A percentile compares a stretch with the other conserved stretches of the same genome.
Conservation (phyloP, 768 basidiomycete genomes). For the Lactifluus volemus region DNA sequence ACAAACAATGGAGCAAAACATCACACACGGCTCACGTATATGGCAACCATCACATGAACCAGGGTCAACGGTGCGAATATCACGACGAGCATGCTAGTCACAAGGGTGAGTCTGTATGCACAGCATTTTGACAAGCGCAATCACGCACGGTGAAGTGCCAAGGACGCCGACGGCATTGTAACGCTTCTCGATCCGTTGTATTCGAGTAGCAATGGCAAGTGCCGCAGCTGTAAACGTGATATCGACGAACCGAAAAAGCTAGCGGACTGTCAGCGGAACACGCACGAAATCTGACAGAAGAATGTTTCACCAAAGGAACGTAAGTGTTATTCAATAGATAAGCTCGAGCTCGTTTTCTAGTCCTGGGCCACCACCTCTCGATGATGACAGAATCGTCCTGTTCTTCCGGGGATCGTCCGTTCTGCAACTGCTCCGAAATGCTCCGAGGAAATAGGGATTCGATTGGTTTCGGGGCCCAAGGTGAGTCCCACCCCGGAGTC, state of each 20-base stretch:
- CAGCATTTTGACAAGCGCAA: constrained; percentile 26
- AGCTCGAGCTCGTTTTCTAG: constrained; percentile 43
- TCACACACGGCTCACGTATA: constrained; percentile 55
- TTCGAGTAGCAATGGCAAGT: constrained; percentile 69
- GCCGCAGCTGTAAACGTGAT: constrained; percentile 74
- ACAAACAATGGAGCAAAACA: constrained; percentile 14
- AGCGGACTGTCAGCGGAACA: constrained; percentile 1
- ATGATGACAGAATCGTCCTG: constrained; percentile 13
- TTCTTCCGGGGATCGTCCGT: neutral
- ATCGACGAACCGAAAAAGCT: constrained; percentile 83
- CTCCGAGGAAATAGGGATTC: neutral
- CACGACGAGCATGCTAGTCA: constrained; percentile 62
- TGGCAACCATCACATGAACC: constrained; percentile 74
- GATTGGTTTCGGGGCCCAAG: constrained; percentile 46
- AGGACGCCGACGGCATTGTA: constrained; percentile 55
- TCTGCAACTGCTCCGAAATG: constrained; percentile 13
- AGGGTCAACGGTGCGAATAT: constrained; percentile 80
- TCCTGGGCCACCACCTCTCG: constrained; percentile 24
- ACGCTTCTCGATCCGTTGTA: constrained; percentile 49
- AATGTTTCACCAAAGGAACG: constrained; percentile 59
- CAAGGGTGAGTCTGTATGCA: constrained; percentile 23
- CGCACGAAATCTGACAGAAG: neutral
- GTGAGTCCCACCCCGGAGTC: constrained; percentile 61
- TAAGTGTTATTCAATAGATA: constrained; percentile 71
- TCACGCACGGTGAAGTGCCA: constrained; percentile 52